phyloP scores from a whole-genome alignment of 495 filamentous ascomycete genomes.

The Penicillium angulare region DNA sequence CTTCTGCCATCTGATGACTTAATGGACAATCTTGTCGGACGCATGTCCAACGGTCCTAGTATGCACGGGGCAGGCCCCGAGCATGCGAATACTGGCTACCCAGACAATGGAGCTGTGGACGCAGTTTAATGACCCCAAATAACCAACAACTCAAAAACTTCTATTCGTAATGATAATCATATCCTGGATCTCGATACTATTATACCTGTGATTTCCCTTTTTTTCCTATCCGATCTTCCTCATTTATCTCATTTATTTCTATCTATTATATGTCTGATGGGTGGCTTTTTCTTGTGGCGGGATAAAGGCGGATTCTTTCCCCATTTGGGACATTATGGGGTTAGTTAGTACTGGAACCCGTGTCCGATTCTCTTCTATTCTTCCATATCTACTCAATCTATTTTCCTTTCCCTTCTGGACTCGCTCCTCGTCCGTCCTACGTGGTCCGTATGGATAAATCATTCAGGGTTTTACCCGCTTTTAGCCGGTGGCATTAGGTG shows the following conservation, averaged over 20 bases:
- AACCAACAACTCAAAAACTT: slow-evolving; percentile 5
- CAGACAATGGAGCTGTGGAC: slow-evolving; percentile 35
- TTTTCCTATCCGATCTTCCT: slow-evolving; percentile 3
- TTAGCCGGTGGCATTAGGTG: slow-evolving; percentile 7
- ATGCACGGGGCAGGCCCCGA: slow-evolving; percentile 44
- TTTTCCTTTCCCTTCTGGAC: not conserved
- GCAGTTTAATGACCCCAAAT: slow-evolving; percentile 23
- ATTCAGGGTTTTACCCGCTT: slow-evolving; percentile 6
- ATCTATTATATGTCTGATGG: slow-evolving; percentile 2
- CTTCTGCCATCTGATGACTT: slow-evolving; percentile 40
- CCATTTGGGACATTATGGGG: too few species aligned
- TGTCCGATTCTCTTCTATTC: slow-evolving; percentile 3
- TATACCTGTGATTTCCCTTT: slow-evolving; percentile 16
- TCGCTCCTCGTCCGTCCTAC: not conserved
- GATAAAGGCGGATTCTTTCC: not conserved
- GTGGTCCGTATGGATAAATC: not conserved
- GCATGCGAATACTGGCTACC: slow-evolving; percentile 30
- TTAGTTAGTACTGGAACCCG: too few species aligned
- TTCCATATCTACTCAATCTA: not conserved
- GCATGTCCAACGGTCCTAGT: slow-evolving; percentile 33
- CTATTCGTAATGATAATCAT: slow-evolving; percentile 33
- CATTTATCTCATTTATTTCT: slow-evolving; percentile 6
- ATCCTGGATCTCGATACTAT: slow-evolving; percentile 19
- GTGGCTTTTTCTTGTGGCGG: not conserved
- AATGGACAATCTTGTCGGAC: slow-evolving; percentile 42